Evolutionary conservation across 1,284 basidiomycete genomes (phyloP).

Genomic region (Bondarzewia mesenterica): DNA sequence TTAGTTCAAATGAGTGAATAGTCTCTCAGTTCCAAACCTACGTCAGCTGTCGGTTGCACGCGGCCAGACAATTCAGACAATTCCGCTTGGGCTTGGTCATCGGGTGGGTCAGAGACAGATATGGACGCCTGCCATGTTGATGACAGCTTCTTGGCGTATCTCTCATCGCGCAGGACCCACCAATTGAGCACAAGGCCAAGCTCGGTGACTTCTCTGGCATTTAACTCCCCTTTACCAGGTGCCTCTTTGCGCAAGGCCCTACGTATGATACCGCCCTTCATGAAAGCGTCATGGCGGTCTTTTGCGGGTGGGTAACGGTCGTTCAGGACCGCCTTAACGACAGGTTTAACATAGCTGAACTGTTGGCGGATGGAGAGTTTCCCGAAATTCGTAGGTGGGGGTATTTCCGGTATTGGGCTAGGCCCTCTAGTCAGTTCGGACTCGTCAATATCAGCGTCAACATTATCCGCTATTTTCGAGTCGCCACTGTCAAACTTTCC

Average conservation of each 20-base stretch:
- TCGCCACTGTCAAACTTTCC: constrained; percentile 43
- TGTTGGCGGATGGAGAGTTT: constrained; percentile 46
- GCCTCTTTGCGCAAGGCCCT: constrained; percentile 37
- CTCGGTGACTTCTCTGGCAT: constrained; percentile 37
- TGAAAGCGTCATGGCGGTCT: constrained; percentile 40
- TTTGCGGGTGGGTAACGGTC: constrained; percentile 45
- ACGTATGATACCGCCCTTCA: constrained; percentile 46
- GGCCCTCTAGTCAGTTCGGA: constrained; percentile 5
- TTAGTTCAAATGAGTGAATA: no score
- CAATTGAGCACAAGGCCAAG: constrained; percentile 36
- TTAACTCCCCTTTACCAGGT: constrained; percentile 44
- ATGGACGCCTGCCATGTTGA: not conserved
- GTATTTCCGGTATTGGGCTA: constrained; percentile 14
- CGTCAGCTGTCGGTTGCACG: not conserved
- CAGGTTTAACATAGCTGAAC: constrained; percentile 54
- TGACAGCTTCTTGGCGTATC: not conserved
- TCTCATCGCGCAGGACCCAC: constrained; percentile 29
- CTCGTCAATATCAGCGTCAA: constrained; percentile 15
- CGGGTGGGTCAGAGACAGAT: not conserved
- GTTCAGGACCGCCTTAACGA: constrained; percentile 49
- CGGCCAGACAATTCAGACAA: no score
- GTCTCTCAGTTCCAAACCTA: not conserved
- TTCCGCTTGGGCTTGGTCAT: not conserved
- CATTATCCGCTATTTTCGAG: constrained; percentile 38
- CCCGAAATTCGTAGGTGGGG: constrained; percentile 31